These are phyloP conservation scores for Pseudogymnoascus sp. DNA, from an alignment of 2,329 filamentous ascomycete species.

Conservation along the genomic window DNA sequence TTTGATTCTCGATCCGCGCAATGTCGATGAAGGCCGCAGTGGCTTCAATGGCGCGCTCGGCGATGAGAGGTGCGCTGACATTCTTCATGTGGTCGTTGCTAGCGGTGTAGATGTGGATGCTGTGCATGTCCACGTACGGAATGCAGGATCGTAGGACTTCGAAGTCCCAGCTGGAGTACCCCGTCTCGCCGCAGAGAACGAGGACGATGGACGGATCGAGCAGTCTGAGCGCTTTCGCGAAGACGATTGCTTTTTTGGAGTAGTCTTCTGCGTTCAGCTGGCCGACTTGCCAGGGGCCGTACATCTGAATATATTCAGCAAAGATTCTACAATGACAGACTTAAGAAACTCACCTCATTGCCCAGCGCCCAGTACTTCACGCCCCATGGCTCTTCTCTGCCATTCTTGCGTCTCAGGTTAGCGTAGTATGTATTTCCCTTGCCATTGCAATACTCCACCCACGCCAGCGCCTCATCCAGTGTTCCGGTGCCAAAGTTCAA, in stretches of 20 bases:
- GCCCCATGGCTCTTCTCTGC: slow-evolving; percentile 67
- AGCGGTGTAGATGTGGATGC: slow-evolving; percentile 58
- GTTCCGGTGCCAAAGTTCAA: slow-evolving; percentile 76
- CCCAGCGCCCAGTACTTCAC: slow-evolving; percentile 83
- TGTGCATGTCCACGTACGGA: slow-evolving; percentile 57
- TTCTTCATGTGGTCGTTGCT: slow-evolving; percentile 38
- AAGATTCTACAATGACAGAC: no score
- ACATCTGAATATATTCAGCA: slow-evolving; percentile 21
- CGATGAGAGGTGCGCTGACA: slow-evolving; percentile 48
- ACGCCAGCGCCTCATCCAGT: slow-evolving; percentile 51
- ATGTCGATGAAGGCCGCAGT: slow-evolving; percentile 54
- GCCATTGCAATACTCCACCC: slow-evolving; percentile 83
- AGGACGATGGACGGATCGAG: slow-evolving; percentile 53
- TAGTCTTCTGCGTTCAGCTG: slow-evolving; percentile 51
- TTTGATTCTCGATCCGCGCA: slow-evolving; percentile 50
- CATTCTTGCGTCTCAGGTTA: slow-evolving; percentile 69
- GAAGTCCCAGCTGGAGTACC: slow-evolving; percentile 54
- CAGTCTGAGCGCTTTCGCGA: slow-evolving; percentile 50
- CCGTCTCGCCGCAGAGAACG: slow-evolving; percentile 57
- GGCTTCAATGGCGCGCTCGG: slow-evolving; percentile 59
- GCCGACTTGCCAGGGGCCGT: slow-evolving; percentile 40
- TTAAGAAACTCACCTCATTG: slow-evolving; percentile 46
- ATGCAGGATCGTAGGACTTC: slow-evolving; percentile 55
- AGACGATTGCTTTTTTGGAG: slow-evolving; percentile 48
- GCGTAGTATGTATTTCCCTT: slow-evolving; percentile 72